A percentile compares a stretch with the other conserved stretches of the same genome.
phyloP scores from a whole-genome alignment of 306 rosid species.

The Sicyos edulis region DNA sequence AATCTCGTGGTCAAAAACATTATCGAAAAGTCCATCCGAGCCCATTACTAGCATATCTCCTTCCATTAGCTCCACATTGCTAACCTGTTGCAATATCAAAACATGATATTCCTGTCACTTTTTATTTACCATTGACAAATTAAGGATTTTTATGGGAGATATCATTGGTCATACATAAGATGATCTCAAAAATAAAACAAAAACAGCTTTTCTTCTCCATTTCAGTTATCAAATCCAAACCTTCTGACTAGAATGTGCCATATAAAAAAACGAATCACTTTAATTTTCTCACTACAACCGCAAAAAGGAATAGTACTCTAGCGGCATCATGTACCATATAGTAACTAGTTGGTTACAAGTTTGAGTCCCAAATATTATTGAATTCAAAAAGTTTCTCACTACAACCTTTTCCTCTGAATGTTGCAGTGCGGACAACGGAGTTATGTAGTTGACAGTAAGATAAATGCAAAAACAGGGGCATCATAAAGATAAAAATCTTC shows the following conservation, averaged over 20 bases:
- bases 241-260: not conserved
- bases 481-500: not conserved
- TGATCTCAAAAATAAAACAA: not conserved
- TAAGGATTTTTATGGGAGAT: not conserved
- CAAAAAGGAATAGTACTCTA: too few relatives aligned
- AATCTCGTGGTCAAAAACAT: conserved; percentile 70
- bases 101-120: not conserved
- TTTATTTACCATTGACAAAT: not conserved
- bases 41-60: conserved; percentile 80
- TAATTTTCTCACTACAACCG: not conserved
- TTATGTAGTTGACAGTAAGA: not conserved
- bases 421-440: not conserved
- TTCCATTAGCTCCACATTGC: conserved; percentile 52
- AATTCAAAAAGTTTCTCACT: too few relatives aligned
- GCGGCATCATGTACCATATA: too few relatives aligned
- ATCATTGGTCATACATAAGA: not conserved
- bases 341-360: too few relatives aligned
- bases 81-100: conserved; percentile 39
- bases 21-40: conserved; percentile 79
- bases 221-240: not conserved
- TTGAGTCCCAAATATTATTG: too few relatives aligned
- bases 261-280: not conserved
- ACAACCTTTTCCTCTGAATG: too few relatives aligned
- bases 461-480: not conserved
- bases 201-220: not conserved